A percentile compares a stretch with the other conserved stretches of the same genome.
These are phyloP conservation scores for Alternaria incomplexa DNA, from an alignment of 2,329 filamentous ascomycete genomes.

Conservation along the genomic window DNA sequence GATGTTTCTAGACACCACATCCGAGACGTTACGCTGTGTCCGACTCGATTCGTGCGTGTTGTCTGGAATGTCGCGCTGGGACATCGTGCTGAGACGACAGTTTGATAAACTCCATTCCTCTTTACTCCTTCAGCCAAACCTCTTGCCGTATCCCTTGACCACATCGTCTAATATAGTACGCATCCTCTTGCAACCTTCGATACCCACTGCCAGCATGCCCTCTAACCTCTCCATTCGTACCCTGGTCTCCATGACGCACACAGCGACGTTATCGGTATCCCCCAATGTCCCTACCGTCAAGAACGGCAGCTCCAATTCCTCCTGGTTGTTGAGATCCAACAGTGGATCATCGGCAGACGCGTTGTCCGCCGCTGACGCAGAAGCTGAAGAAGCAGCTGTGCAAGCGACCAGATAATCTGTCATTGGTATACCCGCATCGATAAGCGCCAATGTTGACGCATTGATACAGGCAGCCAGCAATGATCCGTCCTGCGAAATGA, in stretches of 20 bases:
- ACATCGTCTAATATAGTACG: slow-evolving; percentile 80
- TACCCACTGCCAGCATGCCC: slow-evolving; percentile 88
- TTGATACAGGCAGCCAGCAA: slow-evolving; percentile 90
- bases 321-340: slow-evolving; percentile 77
- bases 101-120: neutral
- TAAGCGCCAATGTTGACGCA: slow-evolving; percentile 85
- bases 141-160: slow-evolving; percentile 57
- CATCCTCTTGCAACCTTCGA: slow-evolving; percentile 90
- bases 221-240: slow-evolving; percentile 84
- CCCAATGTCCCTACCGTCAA: slow-evolving; percentile 85
- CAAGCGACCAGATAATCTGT: slow-evolving; percentile 87
- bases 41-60: neutral
- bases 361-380: slow-evolving; percentile 56
- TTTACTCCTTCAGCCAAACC: slow-evolving; percentile 30
- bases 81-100: neutral
- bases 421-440: slow-evolving; percentile 97
- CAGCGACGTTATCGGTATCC: slow-evolving; percentile 74
- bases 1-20: neutral
- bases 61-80: neutral
- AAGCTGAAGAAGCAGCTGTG: slow-evolving; percentile 79
- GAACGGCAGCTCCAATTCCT: slow-evolving; percentile 88
- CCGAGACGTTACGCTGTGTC: neutral
- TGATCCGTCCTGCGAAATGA: slow-evolving; percentile 88
- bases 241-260: slow-evolving; percentile 84
- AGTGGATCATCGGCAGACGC: slow-evolving; percentile 77